Percentiles rank a stretch among this genome's conserved stretches.
Evolutionary conservation across 768 basidiomycete species (phyloP).

Genomic region (Symmetrospora coprosmae): DNA sequence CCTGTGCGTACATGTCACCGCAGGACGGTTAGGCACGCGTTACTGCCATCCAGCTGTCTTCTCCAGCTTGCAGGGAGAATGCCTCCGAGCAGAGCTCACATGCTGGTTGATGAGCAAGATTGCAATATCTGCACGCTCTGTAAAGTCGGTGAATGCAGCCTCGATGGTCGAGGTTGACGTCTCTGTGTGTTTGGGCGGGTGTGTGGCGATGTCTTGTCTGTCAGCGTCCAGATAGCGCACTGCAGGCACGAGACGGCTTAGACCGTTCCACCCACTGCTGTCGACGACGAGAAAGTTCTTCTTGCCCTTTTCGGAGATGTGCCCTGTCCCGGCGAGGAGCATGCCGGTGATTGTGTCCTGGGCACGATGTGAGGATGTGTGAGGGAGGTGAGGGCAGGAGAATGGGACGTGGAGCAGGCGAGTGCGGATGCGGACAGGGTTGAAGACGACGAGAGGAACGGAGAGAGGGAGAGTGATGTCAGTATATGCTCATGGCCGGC

Average conservation of each 20-base stretch:
- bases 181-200: conserved; percentile 49
- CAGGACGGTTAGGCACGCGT: no score
- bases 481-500: no score
- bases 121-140: conserved; percentile 83
- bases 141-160: conserved; percentile 82
- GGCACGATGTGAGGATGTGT: no score
- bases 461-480: no score
- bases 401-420: no score
- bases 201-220: no score
- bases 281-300: conserved; percentile 98
- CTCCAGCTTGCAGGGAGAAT: not conserved
- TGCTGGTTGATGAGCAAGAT: conserved; percentile 97
- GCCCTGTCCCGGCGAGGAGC: conserved; percentile 83
- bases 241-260: not conserved
- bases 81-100: conserved; percentile 43
- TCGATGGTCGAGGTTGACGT: conserved; percentile 84
- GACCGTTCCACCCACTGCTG: conserved; percentile 50
- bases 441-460: no score
- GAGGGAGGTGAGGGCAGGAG: no score
- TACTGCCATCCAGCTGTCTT: not conserved
- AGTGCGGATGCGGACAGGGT: no score
- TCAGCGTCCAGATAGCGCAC: no score
- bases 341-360: conserved; percentile 96
- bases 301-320: conserved; percentile 75
- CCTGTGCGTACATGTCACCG: conserved; percentile 41